phyloP scores from a whole-genome alignment of 2,329 filamentous ascomycete genomes.

The Cytospora chrysosperma region DNA sequence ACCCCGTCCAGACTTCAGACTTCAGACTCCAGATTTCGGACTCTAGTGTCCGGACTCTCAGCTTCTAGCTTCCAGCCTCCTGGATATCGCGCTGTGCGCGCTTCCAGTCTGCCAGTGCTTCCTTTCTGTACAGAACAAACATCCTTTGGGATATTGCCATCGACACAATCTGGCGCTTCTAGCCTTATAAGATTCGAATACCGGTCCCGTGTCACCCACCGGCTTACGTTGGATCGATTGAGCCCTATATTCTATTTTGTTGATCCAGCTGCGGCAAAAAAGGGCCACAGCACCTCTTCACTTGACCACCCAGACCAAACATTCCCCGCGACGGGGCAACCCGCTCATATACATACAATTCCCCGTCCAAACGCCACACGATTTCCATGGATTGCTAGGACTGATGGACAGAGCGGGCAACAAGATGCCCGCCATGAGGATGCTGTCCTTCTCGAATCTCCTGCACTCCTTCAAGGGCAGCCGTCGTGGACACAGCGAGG shows the following conservation, averaged over 20 bases:
- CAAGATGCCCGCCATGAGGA: constrained; percentile 29
- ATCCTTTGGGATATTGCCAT: background rate
- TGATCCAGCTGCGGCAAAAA: background rate
- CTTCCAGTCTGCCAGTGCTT: constrained; percentile 1
- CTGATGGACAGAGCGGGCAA: constrained; percentile 28
- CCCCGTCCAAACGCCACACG: background rate
- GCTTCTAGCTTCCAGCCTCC: background rate
- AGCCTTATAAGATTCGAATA: background rate
- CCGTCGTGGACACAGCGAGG: constrained; percentile 23
- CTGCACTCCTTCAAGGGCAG: constrained; percentile 34
- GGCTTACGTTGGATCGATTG: background rate
- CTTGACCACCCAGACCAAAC: background rate
- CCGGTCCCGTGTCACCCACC: background rate
- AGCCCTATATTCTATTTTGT: background rate
- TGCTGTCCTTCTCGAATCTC: constrained; percentile 34
- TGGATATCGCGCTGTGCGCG: constrained; percentile 11
- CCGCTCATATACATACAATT: background rate
- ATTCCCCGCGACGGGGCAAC: constrained; percentile 1
- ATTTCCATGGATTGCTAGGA: constrained; percentile 21
- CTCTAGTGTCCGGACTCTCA: background rate
- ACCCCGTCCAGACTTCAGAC: background rate
- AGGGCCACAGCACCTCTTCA: background rate
- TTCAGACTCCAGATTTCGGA: background rate
- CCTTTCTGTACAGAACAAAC: constrained; percentile 15
- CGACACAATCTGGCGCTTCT: constrained; percentile 4